phyloP scores from a whole-genome alignment of 805 yeast genomes.

The Candida arabinofermentans region DNA sequence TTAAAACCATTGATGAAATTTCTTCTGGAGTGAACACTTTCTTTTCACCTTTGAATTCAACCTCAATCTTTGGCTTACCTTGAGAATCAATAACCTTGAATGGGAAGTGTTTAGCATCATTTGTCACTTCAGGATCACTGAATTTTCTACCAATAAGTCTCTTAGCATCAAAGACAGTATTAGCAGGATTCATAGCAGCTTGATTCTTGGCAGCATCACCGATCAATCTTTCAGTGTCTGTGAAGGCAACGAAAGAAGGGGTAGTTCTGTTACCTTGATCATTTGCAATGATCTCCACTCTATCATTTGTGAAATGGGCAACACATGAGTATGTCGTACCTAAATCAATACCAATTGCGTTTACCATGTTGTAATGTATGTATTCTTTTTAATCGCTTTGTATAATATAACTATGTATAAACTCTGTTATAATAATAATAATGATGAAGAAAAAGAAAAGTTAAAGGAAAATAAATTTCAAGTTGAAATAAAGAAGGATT shows the following conservation, averaged over 20 bases:
- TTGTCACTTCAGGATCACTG: conserved; percentile 78
- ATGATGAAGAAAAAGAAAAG: background rate
- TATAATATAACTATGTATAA: background rate
- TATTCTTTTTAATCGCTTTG: background rate
- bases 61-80: conserved; percentile 87
- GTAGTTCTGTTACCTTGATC: conserved; percentile 99
- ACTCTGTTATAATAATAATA: background rate
- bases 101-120: conserved; percentile 88
- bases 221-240: conserved; percentile 90
- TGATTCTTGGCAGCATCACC: conserved; percentile 99
- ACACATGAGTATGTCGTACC: conserved; percentile 99
- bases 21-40: conserved; percentile 93
- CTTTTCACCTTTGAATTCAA: conserved; percentile 91
- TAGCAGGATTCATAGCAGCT: conserved; percentile 88
- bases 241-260: conserved; percentile 95
- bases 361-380: conserved; percentile 34
- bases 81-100: conserved; percentile 77
- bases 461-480: background rate
- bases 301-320: conserved; percentile 52
- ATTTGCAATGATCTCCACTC: conserved; percentile 93
- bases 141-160: conserved; percentile 90
- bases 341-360: conserved; percentile 74
- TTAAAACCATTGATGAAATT: conserved; percentile 81
- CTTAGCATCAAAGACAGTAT: conserved; percentile 90
- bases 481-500: too few species aligned